Conservation (phyloP, 805 yeast genomes). For the Metschnikowia hibisci region DNA sequence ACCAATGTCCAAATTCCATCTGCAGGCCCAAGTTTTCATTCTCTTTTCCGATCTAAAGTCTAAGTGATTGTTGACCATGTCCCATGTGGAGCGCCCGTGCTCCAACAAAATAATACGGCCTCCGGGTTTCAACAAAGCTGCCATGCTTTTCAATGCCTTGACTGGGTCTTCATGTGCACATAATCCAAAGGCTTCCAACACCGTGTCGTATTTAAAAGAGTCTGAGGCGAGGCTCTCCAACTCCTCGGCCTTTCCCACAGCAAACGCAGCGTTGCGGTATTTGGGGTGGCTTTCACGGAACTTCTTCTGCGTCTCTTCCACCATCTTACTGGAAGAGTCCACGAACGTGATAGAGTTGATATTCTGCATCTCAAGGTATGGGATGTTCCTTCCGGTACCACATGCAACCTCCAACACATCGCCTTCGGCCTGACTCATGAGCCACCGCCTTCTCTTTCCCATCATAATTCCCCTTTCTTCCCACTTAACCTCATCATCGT, state of each 20-base stretch:
- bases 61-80: conserved; percentile 70
- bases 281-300: conserved; percentile 65
- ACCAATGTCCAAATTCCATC: conserved; percentile 95
- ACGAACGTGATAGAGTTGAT: conserved; percentile 76
- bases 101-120: conserved; percentile 86
- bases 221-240: conserved; percentile 52
- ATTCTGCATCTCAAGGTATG: conserved; percentile 53
- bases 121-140: conserved; percentile 71
- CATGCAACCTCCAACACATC: conserved; percentile 93
- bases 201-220: conserved; percentile 75
- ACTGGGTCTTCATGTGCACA: conserved; percentile 97
- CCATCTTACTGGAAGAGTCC: conserved; percentile 84
- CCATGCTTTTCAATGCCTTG: conserved; percentile 71
- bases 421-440: conserved; percentile 74
- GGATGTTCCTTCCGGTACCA: conserved; percentile 93
- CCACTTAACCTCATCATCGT: conserved; percentile 74
- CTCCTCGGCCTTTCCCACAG: conserved; percentile 87
- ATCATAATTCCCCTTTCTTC: conserved; percentile 62
- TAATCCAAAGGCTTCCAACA: conserved; percentile 89
- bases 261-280: conserved; percentile 74
- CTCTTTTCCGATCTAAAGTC: conserved; percentile 82
- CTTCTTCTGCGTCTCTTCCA: conserved; percentile 71
- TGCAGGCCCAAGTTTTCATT: conserved; percentile 90
- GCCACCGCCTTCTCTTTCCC: conserved; percentile 69
- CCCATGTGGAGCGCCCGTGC: conserved; percentile 86